A percentile compares a stretch with the other conserved stretches of the same genome.
phyloP scores from a whole-genome alignment of 2,329 filamentous ascomycete species.

The Colletotrichum agaves region DNA sequence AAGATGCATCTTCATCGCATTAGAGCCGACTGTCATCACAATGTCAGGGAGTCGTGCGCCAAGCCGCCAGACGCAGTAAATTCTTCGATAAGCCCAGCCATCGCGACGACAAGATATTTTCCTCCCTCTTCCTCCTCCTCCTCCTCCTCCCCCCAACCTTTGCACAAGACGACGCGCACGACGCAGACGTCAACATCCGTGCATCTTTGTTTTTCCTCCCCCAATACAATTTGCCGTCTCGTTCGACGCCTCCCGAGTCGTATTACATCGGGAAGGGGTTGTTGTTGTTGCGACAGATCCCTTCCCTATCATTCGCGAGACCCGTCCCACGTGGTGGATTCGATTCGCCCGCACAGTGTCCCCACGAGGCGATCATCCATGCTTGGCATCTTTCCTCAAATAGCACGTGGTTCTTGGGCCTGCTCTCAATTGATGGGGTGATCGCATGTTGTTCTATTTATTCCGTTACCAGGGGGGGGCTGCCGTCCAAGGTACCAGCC shows the following conservation, averaged over 20 bases:
- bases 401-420: conserved; percentile 13
- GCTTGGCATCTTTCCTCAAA: conserved; percentile 9
- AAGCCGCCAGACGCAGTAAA: background rate
- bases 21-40: background rate
- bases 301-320: conserved; percentile 24
- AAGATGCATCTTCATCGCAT: background rate
- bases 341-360: conserved; percentile 18
- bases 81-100: background rate
- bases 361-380: conserved; percentile 2
- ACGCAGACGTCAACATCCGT: too few species aligned
- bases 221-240: too few species aligned
- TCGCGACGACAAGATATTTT: background rate
- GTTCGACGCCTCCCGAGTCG: too few species aligned
- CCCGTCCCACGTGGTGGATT: conserved; percentile 33
- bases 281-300: background rate
- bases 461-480: background rate
- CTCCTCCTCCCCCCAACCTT: too few species aligned
- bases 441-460: background rate
- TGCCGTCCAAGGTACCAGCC: background rate
- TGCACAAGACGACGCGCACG: background rate
- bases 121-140: too few species aligned
- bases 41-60: background rate
- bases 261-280: too few species aligned
- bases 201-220: too few species aligned
- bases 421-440: conserved; percentile 19